Conservation (phyloP, 2,329 filamentous ascomycete genomes). For the Epichloe sibirici region DNA sequence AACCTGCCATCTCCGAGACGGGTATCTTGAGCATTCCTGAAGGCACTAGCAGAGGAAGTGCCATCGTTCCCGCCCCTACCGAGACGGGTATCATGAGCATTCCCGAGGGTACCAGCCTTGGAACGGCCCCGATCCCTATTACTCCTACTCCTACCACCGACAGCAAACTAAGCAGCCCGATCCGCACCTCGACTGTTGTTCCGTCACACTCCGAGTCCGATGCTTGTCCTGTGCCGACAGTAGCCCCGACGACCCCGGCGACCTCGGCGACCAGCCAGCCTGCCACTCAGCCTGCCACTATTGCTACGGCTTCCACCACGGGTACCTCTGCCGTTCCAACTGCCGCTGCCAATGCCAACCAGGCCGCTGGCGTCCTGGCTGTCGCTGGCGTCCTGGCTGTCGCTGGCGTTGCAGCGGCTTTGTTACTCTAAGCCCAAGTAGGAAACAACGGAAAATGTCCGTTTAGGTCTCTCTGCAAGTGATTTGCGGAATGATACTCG, state of each 20-base stretch:
- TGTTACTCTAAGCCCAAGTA: conserved; percentile 24
- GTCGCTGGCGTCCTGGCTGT: conserved; percentile 26
- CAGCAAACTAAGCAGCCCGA: conserved; percentile 1
- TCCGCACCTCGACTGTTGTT: conserved; percentile 2
- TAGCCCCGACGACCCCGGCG: conserved; percentile 3
- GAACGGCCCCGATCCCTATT: conserved; percentile 34
- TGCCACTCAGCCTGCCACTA: conserved; percentile 5
- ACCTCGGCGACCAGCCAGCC: conserved; percentile 3
- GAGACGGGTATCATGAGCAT: conserved; percentile 8
- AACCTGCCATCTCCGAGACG: neutral
- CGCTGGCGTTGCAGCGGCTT: conserved; percentile 27
- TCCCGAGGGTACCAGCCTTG: conserved; percentile 45
- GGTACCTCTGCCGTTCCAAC: conserved; percentile 12
- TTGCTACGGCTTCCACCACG: neutral
- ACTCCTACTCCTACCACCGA: neutral
- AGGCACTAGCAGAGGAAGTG: neutral
- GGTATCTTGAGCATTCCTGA: conserved; percentile 8
- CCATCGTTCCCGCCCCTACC: neutral
- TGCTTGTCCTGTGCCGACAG: neutral
- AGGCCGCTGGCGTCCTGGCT: conserved; percentile 23
- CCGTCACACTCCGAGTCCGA: neutral
- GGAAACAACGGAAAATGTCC: neutral
- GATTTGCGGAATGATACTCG: too few species aligned
- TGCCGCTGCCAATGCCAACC: conserved; percentile 18
- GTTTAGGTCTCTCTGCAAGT: too few species aligned